These are phyloP conservation scores for Monilinia fructigena DNA, from an alignment of 2,329 filamentous ascomycete species.

Conservation along the genomic window DNA sequence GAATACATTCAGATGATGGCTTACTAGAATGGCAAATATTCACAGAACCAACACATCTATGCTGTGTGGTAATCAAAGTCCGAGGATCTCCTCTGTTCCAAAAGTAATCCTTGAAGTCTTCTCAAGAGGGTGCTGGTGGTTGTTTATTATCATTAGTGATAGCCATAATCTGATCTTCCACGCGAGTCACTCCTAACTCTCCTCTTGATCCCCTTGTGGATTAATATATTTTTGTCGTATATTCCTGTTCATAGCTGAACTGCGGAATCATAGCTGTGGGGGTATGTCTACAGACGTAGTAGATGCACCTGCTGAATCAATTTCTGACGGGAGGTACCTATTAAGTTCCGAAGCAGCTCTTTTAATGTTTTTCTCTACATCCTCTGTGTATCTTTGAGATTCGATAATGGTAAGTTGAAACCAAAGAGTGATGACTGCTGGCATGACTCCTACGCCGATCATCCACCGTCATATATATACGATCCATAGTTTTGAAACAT, in stretches of 20 bases:
- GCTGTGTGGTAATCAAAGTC: conserved; percentile 65
- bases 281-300: conserved; percentile 14
- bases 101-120: conserved; percentile 34
- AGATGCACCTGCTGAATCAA: conserved; percentile 16
- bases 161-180: conserved; percentile 44
- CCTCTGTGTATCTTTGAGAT: conserved; percentile 48
- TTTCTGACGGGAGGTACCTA: conserved; percentile 27
- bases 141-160: conserved; percentile 14
- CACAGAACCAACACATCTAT: conserved; percentile 35
- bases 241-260: neutral
- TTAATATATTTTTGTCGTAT: too few relatives aligned
- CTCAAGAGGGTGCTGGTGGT: conserved; percentile 30
- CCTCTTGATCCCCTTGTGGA: neutral
- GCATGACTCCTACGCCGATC: conserved; percentile 62
- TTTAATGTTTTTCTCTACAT: conserved; percentile 25
- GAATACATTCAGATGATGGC: neutral
- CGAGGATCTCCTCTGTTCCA: conserved; percentile 49
- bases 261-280: neutral
- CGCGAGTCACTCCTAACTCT: too few relatives aligned
- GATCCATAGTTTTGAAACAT: conserved; percentile 40
- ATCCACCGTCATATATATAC: conserved; percentile 68
- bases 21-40: conserved; percentile 21
- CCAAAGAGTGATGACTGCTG: conserved; percentile 61
- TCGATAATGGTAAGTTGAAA: conserved; percentile 68
- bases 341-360: conserved; percentile 31